Evolutionary conservation across 768 basidiomycete species (phyloP).

Genomic region (Neoboletus subvelutipes): DNA sequence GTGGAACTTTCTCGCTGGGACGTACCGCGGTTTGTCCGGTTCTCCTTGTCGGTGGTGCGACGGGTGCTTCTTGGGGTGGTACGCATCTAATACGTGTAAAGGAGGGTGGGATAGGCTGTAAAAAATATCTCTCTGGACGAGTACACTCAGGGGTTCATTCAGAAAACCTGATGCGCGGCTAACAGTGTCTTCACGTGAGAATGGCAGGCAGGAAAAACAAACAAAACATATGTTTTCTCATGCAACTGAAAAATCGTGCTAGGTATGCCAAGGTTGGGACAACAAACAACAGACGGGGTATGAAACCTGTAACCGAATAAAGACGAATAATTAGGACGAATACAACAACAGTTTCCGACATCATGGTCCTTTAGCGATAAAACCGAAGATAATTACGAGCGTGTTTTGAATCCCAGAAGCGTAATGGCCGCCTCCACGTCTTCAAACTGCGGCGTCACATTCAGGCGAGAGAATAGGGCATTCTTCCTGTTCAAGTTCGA

Average conservation of each 20-base stretch:
- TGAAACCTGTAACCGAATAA: conserved; percentile 18
- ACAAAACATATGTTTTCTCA: background rate
- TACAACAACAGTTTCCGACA: conserved; percentile 12
- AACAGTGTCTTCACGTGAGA: conserved; percentile 23
- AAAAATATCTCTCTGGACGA: background rate
- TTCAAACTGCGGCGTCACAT: conserved; percentile 22
- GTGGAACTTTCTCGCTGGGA: background rate
- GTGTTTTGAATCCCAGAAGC: conserved; percentile 34
- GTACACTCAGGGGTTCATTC: conserved; percentile 2
- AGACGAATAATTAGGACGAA: conserved; percentile 30
- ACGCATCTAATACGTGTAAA: conserved; percentile 26
- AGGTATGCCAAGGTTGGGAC: conserved; percentile 10
- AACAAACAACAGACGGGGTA: conserved; percentile 10
- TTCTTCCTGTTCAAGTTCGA: conserved; percentile 2
- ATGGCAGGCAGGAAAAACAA: background rate
- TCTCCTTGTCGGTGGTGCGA: conserved; percentile 22
- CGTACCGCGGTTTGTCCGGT: conserved; percentile 1
- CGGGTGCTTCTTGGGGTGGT: conserved; percentile 29
- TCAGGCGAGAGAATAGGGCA: background rate
- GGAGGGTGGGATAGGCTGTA: conserved; percentile 27
- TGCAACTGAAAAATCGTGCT: background rate
- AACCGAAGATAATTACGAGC: conserved; percentile 6
- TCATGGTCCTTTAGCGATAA: background rate
- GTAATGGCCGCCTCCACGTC: conserved; percentile 39
- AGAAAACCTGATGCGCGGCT: conserved; percentile 20